These are phyloP conservation scores for Backusella tuberculispora DNA, from an alignment of 192 early-diverging fungal genomes.

Conservation along the genomic window DNA sequence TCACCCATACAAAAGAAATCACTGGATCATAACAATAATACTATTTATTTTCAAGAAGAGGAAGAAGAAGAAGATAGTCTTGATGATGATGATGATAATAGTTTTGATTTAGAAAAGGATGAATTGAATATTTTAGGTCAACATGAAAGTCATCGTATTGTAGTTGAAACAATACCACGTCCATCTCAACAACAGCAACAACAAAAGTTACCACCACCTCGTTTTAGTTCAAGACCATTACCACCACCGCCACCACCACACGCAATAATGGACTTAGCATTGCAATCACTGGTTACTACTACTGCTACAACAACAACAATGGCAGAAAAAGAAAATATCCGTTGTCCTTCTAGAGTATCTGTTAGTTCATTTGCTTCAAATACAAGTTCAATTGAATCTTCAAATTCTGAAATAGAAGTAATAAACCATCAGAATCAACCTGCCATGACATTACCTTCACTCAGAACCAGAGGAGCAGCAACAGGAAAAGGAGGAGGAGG, in stretches of 20 bases:
- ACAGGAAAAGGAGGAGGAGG: background rate
- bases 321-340: background rate
- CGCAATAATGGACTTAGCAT: background rate
- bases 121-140: background rate
- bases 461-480: background rate
- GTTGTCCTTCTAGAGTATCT: background rate
- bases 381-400: background rate
- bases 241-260: background rate
- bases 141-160: background rate
- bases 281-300: background rate
- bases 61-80: too few relatives aligned
- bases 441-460: conserved; percentile 28
- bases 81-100: too few relatives aligned
- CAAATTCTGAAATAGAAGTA: background rate
- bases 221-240: background rate
- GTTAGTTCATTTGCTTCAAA: conserved; percentile 9
- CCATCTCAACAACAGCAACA: background rate
- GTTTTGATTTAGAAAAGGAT: background rate
- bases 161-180: background rate
- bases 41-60: too few relatives aligned
- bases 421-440: conserved; percentile 32
- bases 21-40: too few relatives aligned
- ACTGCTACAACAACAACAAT: too few relatives aligned
- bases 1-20: background rate
- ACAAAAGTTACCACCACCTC: background rate